Conservation (phyloP, 2,329 filamentous ascomycete species). For the Teratosphaeriaceae sp. region DNA sequence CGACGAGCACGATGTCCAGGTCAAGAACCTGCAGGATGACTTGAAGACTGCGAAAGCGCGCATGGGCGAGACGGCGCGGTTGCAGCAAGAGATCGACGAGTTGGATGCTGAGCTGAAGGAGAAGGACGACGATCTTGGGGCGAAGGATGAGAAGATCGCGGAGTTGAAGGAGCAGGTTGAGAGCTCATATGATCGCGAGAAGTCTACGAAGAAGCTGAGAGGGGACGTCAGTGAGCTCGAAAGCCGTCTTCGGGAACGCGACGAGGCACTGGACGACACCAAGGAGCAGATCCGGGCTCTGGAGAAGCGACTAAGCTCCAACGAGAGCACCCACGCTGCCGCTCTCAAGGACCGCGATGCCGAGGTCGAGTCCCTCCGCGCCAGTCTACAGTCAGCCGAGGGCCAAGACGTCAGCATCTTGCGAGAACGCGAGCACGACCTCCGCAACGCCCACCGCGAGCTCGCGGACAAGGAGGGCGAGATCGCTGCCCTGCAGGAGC, state of each 20-base stretch:
- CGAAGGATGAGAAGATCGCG: constrained; percentile 25
- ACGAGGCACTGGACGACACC: constrained; percentile 29
- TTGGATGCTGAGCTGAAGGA: constrained; percentile 45
- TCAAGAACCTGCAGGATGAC: constrained; percentile 35
- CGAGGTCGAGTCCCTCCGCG: constrained; percentile 16
- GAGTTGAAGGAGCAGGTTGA: constrained; percentile 27
- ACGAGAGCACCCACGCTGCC: constrained; percentile 13
- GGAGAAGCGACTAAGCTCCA: constrained; percentile 27
- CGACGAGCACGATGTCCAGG: constrained; percentile 41
- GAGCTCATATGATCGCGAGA: constrained; percentile 26
- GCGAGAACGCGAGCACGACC: constrained; percentile 33
- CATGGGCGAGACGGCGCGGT: constrained; percentile 48
- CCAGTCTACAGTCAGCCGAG: constrained; percentile 20
- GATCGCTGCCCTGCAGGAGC: constrained; percentile 30
- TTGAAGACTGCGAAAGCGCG: constrained; percentile 31
- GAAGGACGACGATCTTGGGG: constrained; percentile 38
- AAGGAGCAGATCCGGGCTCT: constrained; percentile 25
- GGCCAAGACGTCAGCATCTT: constrained; percentile 15
- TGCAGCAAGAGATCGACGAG: constrained; percentile 51
- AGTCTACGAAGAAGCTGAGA: constrained; percentile 32
- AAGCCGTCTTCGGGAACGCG: constrained; percentile 28
- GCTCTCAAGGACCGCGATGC: too few relatives aligned
- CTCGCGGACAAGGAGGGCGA: constrained; percentile 32
- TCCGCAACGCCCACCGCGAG: constrained; percentile 55
- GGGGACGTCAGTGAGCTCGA: constrained; percentile 30